These are phyloP conservation scores for Fusarium abutilonis DNA, from an alignment of 2,329 filamentous ascomycete species.

Conservation along the genomic window DNA sequence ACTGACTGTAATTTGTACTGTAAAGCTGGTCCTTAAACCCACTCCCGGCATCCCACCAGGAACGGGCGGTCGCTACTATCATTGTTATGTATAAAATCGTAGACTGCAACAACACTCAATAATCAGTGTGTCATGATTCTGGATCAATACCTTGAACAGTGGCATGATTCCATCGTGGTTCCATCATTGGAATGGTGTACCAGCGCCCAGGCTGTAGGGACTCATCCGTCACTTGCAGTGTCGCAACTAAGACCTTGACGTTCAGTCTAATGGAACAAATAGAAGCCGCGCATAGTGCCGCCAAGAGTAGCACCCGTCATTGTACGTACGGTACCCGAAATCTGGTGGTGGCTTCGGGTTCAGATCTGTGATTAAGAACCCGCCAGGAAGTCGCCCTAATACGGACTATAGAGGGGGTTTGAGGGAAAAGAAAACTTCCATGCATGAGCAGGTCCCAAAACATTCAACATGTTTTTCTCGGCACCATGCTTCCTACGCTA, in stretches of 20 bases:
- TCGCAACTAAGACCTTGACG: slow-evolving; percentile 22
- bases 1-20: no score
- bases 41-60: slow-evolving; percentile 27
- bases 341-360: slow-evolving; percentile 25
- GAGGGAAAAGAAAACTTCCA: slow-evolving; percentile 9
- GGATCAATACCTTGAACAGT: slow-evolving; percentile 15
- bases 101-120: slow-evolving; percentile 1
- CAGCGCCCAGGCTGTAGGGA: slow-evolving; percentile 35
- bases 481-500: slow-evolving; percentile 23
- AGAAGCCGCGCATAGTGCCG: slow-evolving; percentile 16
- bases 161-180: slow-evolving; percentile 20
- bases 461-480: slow-evolving; percentile 28
- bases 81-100: not conserved
- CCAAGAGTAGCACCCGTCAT: slow-evolving; percentile 22
- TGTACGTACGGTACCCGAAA: slow-evolving; percentile 7
- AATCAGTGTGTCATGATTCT: slow-evolving; percentile 19
- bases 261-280: slow-evolving; percentile 27
- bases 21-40: slow-evolving; percentile 10
- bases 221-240: slow-evolving; percentile 11
- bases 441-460: slow-evolving; percentile 18
- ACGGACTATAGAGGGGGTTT: slow-evolving; percentile 3
- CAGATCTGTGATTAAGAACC: slow-evolving; percentile 28
- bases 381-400: slow-evolving; percentile 12
- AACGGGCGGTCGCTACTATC: slow-evolving; percentile 15
- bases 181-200: slow-evolving; percentile 36